Conservation (phyloP, 768 basidiomycete species). For the Mycena indigotica region DNA sequence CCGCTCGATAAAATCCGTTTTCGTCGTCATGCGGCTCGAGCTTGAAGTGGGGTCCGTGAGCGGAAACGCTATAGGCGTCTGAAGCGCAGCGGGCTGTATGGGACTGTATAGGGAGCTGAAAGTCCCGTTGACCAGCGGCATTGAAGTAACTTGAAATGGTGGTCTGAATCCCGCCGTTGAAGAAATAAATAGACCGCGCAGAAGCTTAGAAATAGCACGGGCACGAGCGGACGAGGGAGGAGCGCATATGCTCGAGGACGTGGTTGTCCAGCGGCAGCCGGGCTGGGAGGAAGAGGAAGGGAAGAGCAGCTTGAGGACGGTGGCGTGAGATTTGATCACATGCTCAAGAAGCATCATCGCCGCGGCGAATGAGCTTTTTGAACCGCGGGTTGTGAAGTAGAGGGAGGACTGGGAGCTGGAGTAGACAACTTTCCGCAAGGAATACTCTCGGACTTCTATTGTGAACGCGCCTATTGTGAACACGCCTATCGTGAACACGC, state of each 20-base stretch:
- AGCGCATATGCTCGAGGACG: neutral
- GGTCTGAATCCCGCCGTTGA: neutral
- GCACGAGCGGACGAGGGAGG: neutral
- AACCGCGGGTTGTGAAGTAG: too few relatives aligned
- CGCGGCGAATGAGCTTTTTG: too few relatives aligned
- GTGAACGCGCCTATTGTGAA: too few relatives aligned
- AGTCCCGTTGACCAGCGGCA: neutral
- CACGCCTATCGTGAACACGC: too few relatives aligned
- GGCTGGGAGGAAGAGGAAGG: neutral
- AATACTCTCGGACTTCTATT: too few relatives aligned
- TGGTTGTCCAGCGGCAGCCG: neutral
- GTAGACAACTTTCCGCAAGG: too few relatives aligned
- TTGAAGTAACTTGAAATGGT: neutral
- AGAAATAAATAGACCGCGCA: neutral
- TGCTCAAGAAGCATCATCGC: too few relatives aligned
- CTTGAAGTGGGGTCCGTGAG: neutral
- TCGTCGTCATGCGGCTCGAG: neutral
- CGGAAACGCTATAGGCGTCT: neutral
- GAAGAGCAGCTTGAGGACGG: neutral
- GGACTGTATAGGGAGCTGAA: neutral
- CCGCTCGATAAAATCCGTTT: conserved; percentile 18
- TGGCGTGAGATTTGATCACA: neutral
- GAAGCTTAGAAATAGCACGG: neutral
- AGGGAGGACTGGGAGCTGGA: too few relatives aligned
- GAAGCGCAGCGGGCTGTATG: neutral